Base-by-base conservation (phyloP, 225 moss, liverwort and hornwort species). In the Anthoceros angustus region DNA sequence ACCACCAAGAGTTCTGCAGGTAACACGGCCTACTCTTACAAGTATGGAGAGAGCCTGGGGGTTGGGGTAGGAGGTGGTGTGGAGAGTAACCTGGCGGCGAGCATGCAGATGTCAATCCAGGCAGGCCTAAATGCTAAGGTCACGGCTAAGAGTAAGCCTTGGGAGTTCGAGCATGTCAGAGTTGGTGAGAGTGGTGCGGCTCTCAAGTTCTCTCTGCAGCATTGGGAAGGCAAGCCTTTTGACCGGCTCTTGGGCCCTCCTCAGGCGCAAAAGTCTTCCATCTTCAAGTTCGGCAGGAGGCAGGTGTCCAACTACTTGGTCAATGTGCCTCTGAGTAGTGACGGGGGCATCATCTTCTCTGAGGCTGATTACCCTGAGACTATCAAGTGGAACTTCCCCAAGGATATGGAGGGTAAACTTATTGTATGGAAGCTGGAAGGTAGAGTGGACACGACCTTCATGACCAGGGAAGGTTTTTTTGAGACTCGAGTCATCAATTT, bases 1-100 rank as follows among this genome's bases (percentile, higher is more conserved):
- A 42, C 77, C 7, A 72, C 78, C 74, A 79, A 80, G 9, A 78
- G 84, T 16, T 79, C 76, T 20, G 76, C 78, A 2, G 40, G 38
- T 39, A 84, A 84, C 65, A 77, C 77, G 0, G 0, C 65, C 15
- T 81, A 74, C 71, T 78, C 76, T 63, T 76, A 78, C 8, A 78
- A 81, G 26, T 76, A 74, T 25, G 8, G 68, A 4, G 84, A 84
- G 76, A 63, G 74, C 2, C 25, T 81, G 9, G 76, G 84, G 2
- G 64, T 76, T 0, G 80, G 55, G n/a, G n/a, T 55, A 18, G 55
- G 55, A 15, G 55, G 55, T 23, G 7, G 16, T 20, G 55, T 55
- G 55, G 55, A 55, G 23, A 20, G n/a, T 55, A 55, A 9, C 14
- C n/a, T 18, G 16, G 4, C 23, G 55, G 14, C 5, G 6, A 23